Conservation (phyloP, 345 rosid species). For the Eucalyptus curtisii region DNA sequence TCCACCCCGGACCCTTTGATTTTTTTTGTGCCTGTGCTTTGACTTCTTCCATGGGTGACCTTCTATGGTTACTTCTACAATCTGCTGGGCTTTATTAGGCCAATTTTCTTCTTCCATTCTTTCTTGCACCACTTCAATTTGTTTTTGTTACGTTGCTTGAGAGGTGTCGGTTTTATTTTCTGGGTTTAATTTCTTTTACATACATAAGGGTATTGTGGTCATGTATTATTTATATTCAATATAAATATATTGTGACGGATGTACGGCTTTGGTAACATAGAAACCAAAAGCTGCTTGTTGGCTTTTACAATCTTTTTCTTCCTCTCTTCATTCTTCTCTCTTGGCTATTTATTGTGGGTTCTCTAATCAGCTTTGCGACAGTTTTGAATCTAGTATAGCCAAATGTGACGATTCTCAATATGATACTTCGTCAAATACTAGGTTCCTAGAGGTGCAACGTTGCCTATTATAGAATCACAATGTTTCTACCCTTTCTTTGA, state of each 20-base stretch:
- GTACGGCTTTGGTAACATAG: no score
- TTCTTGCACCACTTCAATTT: background rate
- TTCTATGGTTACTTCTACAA: background rate
- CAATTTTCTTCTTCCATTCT: background rate
- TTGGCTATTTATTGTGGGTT: no score
- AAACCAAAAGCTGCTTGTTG: no score
- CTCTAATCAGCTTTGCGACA: no score
- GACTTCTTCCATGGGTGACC: background rate
- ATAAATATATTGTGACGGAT: no score
- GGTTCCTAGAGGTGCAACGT: background rate
- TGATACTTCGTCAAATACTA: background rate
- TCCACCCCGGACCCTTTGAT: background rate
- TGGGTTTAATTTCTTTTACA: no score
- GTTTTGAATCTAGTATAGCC: background rate
- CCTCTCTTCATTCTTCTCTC: no score
- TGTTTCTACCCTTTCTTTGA: background rate
- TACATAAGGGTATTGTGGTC: no score
- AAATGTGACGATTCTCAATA: background rate
- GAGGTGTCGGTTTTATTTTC: no score
- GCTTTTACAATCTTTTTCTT: no score
- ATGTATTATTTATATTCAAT: no score
- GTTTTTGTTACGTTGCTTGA: background rate
- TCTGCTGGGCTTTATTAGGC: background rate
- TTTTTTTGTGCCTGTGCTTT: background rate
- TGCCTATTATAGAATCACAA: background rate